Conservation (phyloP, 768 basidiomycete species). For the Cyathus striatus region DNA sequence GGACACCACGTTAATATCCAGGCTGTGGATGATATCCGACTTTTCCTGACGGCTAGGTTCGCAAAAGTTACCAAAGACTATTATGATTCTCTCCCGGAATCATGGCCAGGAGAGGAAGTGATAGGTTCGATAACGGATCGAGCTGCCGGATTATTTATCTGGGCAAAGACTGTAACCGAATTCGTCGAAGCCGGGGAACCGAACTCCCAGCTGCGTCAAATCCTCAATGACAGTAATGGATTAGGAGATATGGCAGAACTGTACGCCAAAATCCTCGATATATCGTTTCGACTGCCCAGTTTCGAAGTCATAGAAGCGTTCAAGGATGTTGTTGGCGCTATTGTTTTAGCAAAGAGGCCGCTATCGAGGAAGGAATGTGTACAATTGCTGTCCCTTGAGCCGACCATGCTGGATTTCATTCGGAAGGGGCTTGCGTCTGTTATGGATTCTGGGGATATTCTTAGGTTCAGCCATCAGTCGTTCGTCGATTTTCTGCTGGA, state of each 20-base stretch:
- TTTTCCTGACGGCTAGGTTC: slow-evolving; percentile 12
- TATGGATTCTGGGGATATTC: slow-evolving; percentile 6
- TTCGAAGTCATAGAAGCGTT: slow-evolving; percentile 8
- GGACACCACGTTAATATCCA: slow-evolving; percentile 1
- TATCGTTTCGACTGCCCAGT: slow-evolving; percentile 8
- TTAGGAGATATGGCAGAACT: slow-evolving; percentile 11
- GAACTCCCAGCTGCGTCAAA: slow-evolving; percentile 4
- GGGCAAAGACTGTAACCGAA: slow-evolving; percentile 16
- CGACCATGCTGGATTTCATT: slow-evolving; percentile 11
- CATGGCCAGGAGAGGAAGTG: slow-evolving; percentile 12
- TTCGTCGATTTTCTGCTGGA: slow-evolving; percentile 19
- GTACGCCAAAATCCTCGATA: slow-evolving; percentile 13
- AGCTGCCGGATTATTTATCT: slow-evolving; percentile 24
- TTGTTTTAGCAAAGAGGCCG: slow-evolving; percentile 15
- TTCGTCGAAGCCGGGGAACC: slow-evolving; percentile 13
- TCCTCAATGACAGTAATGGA: slow-evolving; percentile 7
- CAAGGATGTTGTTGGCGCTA: slow-evolving; percentile 12
- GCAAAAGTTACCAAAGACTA: slow-evolving; percentile 9
- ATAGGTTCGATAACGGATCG: slow-evolving; percentile 14
- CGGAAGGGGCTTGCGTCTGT: slow-evolving; percentile 14
- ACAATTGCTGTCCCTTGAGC: slow-evolving; percentile 6
- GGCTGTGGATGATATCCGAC: slow-evolving; percentile 16
- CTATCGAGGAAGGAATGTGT: slow-evolving; percentile 6
- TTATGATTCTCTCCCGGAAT: slow-evolving; percentile 4
- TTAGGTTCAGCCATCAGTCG: slow-evolving; percentile 18